Evolutionary conservation across 805 yeast species (phyloP).

Genomic region (Nadsonia fulvescens): DNA sequence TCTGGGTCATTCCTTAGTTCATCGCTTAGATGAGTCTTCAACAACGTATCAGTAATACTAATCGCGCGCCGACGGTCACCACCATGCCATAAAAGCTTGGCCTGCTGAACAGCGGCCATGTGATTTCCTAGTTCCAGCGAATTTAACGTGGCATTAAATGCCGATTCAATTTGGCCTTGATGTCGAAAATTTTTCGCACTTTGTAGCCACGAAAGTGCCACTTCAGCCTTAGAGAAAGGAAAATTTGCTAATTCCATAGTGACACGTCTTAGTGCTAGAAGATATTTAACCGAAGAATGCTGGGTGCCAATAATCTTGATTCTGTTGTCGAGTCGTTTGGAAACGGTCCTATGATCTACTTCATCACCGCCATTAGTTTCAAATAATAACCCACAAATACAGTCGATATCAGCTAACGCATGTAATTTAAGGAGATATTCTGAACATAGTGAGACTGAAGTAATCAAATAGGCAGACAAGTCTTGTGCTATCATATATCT

Average conservation of each 20-base stretch:
- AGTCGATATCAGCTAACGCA: conserved; percentile 39
- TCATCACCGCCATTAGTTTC: background rate
- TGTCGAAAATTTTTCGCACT: conserved; percentile 51
- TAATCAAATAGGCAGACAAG: conserved; percentile 29
- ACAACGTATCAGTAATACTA: conserved; percentile 26
- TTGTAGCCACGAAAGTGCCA: conserved; percentile 34
- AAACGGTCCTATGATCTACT: conserved; percentile 5
- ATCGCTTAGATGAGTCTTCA: conserved; percentile 33
- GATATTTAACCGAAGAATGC: too few relatives aligned
- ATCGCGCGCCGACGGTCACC: conserved; percentile 37
- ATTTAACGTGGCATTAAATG: conserved; percentile 47
- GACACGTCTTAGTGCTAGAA: conserved; percentile 39
- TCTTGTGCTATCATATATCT: conserved; percentile 42
- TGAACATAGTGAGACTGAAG: conserved; percentile 33
- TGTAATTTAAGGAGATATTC: conserved; percentile 37
- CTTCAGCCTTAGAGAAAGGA: conserved; percentile 10
- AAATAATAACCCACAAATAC: conserved; percentile 12
- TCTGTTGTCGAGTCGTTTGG: conserved; percentile 1
- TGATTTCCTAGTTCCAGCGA: conserved; percentile 23
- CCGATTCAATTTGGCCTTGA: conserved; percentile 50
- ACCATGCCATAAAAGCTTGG: conserved; percentile 73
- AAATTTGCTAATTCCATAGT: conserved; percentile 12
- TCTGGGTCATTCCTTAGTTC: conserved; percentile 1
- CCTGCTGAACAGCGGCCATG: conserved; percentile 36
- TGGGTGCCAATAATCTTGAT: background rate